phyloP scores from a whole-genome alignment of 768 basidiomycete species.

The Gloeophyllum trabeum region DNA sequence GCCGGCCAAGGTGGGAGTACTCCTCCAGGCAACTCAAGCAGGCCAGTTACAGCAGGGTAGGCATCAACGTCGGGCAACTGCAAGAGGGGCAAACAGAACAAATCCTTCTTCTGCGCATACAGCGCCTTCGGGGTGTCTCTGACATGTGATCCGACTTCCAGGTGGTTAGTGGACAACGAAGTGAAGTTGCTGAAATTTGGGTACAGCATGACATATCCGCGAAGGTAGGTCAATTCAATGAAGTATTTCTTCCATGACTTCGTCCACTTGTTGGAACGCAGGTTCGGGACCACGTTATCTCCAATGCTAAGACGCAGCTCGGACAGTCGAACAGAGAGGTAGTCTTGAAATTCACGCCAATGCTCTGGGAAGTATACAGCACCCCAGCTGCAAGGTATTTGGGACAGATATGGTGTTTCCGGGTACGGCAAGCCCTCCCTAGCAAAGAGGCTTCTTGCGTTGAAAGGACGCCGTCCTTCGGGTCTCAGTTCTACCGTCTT shows the following conservation, averaged over 20 bases:
- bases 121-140: constrained; percentile 35
- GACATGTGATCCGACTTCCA: constrained; percentile 79
- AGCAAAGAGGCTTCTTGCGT: constrained; percentile 50
- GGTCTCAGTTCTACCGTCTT: constrained; percentile 67
- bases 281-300: constrained; percentile 49
- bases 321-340: constrained; percentile 63
- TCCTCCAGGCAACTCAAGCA: constrained; percentile 51
- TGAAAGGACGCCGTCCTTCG: constrained; percentile 55
- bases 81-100: constrained; percentile 69
- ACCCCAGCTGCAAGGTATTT: constrained; percentile 88
- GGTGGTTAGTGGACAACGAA: constrained; percentile 84
- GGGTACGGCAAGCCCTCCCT: constrained; percentile 25
- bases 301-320: constrained; percentile 27
- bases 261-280: constrained; percentile 75
- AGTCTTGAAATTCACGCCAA: constrained; percentile 81
- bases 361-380: constrained; percentile 84
- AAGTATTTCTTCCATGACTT: constrained; percentile 86
- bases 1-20: constrained; percentile 37
- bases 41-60: constrained; percentile 11
- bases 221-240: constrained; percentile 74
- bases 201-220: constrained; percentile 83
- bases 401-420: constrained; percentile 69
- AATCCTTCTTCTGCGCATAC: constrained; percentile 41
- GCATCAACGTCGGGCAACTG: constrained; percentile 20
- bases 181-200: constrained; percentile 66